phyloP scores from a whole-genome alignment of 345 rosid species.

The Raphanus raphanistrum region DNA sequence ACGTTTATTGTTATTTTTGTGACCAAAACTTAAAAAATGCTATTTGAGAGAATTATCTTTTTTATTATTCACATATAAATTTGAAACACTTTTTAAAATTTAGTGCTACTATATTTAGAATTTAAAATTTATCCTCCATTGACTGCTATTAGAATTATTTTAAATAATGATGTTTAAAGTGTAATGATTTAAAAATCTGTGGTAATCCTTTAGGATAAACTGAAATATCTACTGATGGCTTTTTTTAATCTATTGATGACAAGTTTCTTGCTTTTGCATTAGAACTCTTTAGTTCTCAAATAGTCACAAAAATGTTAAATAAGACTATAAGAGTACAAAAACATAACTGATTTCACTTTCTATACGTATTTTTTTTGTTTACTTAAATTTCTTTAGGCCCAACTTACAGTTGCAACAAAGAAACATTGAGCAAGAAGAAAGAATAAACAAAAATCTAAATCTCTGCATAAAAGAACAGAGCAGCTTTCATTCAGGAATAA shows the following conservation, averaged over 20 bases:
- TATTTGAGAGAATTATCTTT: too few relatives aligned
- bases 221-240: neutral
- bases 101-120: too few relatives aligned
- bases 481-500: conserved; percentile 9
- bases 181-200: neutral
- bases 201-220: neutral
- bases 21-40: too few relatives aligned
- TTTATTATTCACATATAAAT: too few relatives aligned
- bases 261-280: neutral
- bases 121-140: too few relatives aligned
- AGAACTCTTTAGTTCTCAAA: neutral
- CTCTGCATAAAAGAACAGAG: conserved; percentile 21
- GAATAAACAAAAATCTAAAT: neutral
- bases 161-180: too few relatives aligned
- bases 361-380: neutral
- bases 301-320: neutral
- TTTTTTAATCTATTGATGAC: neutral
- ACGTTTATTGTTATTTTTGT: too few relatives aligned
- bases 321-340: neutral
- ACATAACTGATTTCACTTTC: neutral
- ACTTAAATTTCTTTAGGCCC: neutral
- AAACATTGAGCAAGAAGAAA: conserved; percentile 2
- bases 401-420: conserved; percentile 25
- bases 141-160: too few relatives aligned
- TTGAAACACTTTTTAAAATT: too few relatives aligned